These are phyloP conservation scores for Floccularia luteovirens DNA, from an alignment of 768 basidiomycete species.

Conservation along the genomic window DNA sequence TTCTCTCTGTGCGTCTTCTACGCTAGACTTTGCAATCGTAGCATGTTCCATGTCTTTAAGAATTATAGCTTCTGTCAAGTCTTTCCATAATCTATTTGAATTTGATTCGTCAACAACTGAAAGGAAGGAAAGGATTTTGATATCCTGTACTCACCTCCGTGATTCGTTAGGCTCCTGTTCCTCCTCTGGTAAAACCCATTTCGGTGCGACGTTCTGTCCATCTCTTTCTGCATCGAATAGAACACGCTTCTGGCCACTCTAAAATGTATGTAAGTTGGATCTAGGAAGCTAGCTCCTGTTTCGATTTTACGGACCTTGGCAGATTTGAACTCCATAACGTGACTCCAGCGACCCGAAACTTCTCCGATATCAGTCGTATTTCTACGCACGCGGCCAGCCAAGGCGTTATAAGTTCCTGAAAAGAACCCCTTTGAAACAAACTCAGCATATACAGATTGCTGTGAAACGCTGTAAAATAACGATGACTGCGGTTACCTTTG, in stretches of 20 bases:
- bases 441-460: neutral
- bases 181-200: constrained; percentile 77
- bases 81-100: constrained; percentile 61
- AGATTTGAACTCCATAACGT: constrained; percentile 79
- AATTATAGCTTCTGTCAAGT: constrained; percentile 79
- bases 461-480: too few species aligned
- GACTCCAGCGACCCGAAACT: constrained; percentile 86
- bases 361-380: constrained; percentile 70
- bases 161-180: constrained; percentile 92
- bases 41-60: constrained; percentile 92
- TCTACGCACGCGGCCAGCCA: constrained; percentile 72
- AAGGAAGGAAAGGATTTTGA: neutral
- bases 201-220: constrained; percentile 66
- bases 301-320: constrained; percentile 50
- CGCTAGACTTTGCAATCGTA: constrained; percentile 79
- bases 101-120: neutral
- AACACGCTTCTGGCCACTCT: constrained; percentile 65
- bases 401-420: constrained; percentile 91
- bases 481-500: too few species aligned
- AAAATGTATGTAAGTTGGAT: constrained; percentile 2
- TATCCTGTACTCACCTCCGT: constrained; percentile 44
- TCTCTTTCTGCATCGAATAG: constrained; percentile 82
- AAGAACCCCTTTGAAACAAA: constrained; percentile 72
- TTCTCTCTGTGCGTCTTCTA: constrained; percentile 92
- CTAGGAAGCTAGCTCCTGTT: too few species aligned